Evolutionary conservation across 139 green algal genomes (phyloP).

Genomic region (Chlamydomonas eustigma): DNA sequence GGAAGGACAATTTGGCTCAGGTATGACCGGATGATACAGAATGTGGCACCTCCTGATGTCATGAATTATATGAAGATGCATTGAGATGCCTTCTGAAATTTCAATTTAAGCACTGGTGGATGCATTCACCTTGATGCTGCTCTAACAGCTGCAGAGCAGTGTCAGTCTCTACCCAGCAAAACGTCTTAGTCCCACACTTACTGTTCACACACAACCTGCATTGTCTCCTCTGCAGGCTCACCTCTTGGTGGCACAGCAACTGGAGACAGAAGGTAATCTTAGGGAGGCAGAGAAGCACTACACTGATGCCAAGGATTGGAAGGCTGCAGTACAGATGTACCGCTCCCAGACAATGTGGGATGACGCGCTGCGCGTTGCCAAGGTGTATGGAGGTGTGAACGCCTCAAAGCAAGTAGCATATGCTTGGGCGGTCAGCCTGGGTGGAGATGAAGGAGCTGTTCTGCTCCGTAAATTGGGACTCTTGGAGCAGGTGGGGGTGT

Average conservation of each 20-base stretch:
- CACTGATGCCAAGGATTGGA: slow-evolving; percentile 76
- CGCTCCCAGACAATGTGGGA: slow-evolving; percentile 58
- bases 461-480: slow-evolving; percentile 63
- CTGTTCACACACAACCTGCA: background rate
- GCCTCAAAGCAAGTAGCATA: slow-evolving; percentile 82
- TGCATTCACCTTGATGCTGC: no score
- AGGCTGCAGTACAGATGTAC: slow-evolving; percentile 80
- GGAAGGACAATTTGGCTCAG: slow-evolving; percentile 48
- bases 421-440: slow-evolving; percentile 66
- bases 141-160: no score
- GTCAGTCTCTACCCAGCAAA: no score
- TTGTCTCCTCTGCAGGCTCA: slow-evolving; percentile 13
- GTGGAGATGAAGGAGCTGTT: slow-evolving; percentile 59
- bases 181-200: no score
- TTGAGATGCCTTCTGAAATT: no score
- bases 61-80: slow-evolving; percentile 29
- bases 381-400: slow-evolving; percentile 62
- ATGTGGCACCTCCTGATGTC: background rate
- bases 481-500: slow-evolving; percentile 42
- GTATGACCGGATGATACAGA: slow-evolving; percentile 14
- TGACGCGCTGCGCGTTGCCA: slow-evolving; percentile 77
- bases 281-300: slow-evolving; percentile 71
- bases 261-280: slow-evolving; percentile 43
- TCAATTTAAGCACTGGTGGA: no score
- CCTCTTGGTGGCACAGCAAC: slow-evolving; percentile 46